Percentiles rank a stretch among this genome's conserved stretches.
These are phyloP conservation scores for Silybum marianum DNA, from an alignment of 129 eudicot species.

Conservation along the genomic window DNA sequence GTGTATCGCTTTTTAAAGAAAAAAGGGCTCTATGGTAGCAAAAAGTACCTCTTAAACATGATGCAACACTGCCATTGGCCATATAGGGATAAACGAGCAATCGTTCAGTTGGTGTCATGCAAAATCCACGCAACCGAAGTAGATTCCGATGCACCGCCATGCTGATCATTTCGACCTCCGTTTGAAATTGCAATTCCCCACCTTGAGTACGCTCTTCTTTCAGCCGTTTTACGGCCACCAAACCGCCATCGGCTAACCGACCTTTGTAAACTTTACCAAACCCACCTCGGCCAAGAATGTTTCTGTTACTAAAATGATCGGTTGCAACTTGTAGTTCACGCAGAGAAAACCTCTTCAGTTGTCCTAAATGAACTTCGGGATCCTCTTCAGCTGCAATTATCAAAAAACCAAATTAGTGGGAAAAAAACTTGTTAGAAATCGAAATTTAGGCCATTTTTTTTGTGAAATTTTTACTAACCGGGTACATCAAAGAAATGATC, in stretches of 20 bases:
- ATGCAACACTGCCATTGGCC: slow-evolving; percentile 85
- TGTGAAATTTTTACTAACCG: slow-evolving; percentile 54
- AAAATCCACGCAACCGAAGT: slow-evolving; percentile 69
- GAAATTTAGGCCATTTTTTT: background rate
- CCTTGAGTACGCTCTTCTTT: slow-evolving; percentile 74
- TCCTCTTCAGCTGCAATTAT: slow-evolving; percentile 13
- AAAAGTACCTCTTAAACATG: slow-evolving; percentile 56
- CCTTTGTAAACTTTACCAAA: slow-evolving; percentile 82
- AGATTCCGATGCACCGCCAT: slow-evolving; percentile 81
- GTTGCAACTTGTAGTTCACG: slow-evolving; percentile 75
- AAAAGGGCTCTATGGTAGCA: background rate
- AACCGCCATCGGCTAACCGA: slow-evolving; percentile 60
- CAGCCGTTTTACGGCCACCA: slow-evolving; percentile 71
- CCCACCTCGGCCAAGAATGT: slow-evolving; percentile 72
- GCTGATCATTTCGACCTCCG: slow-evolving; percentile 72
- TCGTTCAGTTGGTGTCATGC: slow-evolving; percentile 77
- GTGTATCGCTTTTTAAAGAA: background rate
- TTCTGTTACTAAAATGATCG: slow-evolving; percentile 55
- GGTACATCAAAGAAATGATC: slow-evolving; percentile 92
- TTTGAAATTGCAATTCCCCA: slow-evolving; percentile 70
- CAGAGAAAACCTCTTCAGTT: slow-evolving; percentile 59
- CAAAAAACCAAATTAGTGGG: background rate
- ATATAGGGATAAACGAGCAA: slow-evolving; percentile 77
- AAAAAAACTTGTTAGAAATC: background rate
- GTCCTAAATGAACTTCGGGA: background rate